Base-by-base conservation (phyloP, 2,329 filamentous ascomycete genomes). In the Diaporthe citrichinensis region DNA sequence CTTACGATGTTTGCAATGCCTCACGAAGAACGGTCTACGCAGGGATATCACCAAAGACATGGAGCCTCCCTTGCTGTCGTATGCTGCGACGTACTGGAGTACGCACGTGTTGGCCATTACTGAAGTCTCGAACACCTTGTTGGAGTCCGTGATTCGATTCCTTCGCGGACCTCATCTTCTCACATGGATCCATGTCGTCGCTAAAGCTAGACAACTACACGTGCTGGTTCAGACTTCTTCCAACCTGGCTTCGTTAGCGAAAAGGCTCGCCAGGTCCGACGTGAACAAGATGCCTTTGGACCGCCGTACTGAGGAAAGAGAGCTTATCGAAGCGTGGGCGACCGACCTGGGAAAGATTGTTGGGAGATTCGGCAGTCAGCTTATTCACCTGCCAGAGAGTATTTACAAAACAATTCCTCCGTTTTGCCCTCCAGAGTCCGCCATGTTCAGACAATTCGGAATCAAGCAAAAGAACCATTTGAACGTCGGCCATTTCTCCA, bases 391-490 rank as follows among this genome's bases (percentile, higher is more conserved):
- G 10, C 84, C 85, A 0, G 77, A 81, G 8, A 74, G 81, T 0
- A 86, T 87, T 46, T 83, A 85, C 75, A 82, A 83, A 58, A 76
- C 80, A 3, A 82, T 87, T 12, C 83, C 84, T 1, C 83, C 84
- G 2, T 82, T 87, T 55, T 86, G 85, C 75, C 85, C 85, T 0
- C 49, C 71, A 10, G 78, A 79, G 28, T 85, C 85, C 10, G 77
- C 80, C 3, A 82, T 85, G 4, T 81, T 82, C 72, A 78, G 81
- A 62, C 78, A 80, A 14, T 86, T 85, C 74, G 79, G 79, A 1
- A 73, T 78, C 58, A 51, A 39, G 25, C 79, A 80, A 44, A 39
- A n/a, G 4, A 75, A 61, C n/a, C 62, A n/a, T 1, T 67, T 82
- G 7, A 15, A 39, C 0, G 69, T 82, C 0, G 76, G 73, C 1